These are phyloP conservation scores for Mycena pura DNA, from an alignment of 768 basidiomycete genomes.

Conservation along the genomic window DNA sequence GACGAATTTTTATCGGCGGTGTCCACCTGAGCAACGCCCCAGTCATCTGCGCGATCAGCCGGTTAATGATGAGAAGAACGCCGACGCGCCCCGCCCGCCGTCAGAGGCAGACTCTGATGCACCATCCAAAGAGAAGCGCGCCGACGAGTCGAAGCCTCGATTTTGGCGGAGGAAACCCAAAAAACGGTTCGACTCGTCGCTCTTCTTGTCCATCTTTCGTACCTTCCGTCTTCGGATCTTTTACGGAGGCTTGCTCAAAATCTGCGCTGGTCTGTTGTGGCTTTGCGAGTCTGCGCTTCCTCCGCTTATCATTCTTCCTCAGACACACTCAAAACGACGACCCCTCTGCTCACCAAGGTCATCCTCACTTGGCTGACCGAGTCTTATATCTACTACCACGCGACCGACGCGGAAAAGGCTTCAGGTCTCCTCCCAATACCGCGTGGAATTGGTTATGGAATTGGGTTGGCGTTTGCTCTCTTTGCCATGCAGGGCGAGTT, in stretches of 20 bases:
- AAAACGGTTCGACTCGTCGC: constrained; percentile 52
- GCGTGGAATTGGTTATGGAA: constrained; percentile 62
- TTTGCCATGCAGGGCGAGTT: constrained; percentile 58
- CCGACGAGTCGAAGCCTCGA: constrained; percentile 12
- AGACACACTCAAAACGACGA: constrained; percentile 24
- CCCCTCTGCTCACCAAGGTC: constrained; percentile 64
- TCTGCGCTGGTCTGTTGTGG: constrained; percentile 45
- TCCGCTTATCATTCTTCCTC: constrained; percentile 9
- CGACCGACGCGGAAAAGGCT: constrained; percentile 44
- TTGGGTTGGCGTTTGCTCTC: constrained; percentile 63
- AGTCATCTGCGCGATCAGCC: constrained; percentile 32
- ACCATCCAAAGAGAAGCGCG: constrained; percentile 21
- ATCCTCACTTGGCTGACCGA: constrained; percentile 64
- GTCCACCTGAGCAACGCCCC: constrained; percentile 56
- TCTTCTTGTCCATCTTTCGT: constrained; percentile 53
- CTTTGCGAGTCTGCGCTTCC: neutral
- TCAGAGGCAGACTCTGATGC: constrained; percentile 15
- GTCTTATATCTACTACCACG: constrained; percentile 50
- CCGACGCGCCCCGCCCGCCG: too few relatives aligned
- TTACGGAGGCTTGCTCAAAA: constrained; percentile 53
- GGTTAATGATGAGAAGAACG: too few relatives aligned
- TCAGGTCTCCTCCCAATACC: constrained; percentile 44
- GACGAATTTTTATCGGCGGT: constrained; percentile 54
- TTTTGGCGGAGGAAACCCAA: constrained; percentile 24
- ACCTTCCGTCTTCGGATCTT: constrained; percentile 57